phyloP scores from a whole-genome alignment of 805 yeast species.

The Ogataea nonfermentans region DNA sequence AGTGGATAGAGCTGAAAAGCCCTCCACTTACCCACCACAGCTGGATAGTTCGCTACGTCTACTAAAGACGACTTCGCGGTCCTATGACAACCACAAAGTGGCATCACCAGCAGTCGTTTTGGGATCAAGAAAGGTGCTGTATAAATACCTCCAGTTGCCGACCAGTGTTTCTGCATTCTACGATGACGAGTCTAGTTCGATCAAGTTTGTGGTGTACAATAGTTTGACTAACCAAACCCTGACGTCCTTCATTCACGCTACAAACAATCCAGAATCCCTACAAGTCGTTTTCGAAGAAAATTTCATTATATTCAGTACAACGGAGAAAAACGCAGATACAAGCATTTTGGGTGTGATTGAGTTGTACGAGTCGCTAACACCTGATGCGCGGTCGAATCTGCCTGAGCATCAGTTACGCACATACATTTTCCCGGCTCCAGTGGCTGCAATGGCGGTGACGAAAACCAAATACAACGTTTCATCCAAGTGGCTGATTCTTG shows the following conservation, averaged over 20 bases:
- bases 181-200: conserved; percentile 24
- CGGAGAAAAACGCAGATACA: conserved; percentile 44
- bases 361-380: conserved; percentile 63
- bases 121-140: conserved; percentile 69
- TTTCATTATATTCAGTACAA: conserved; percentile 73
- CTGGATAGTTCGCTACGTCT: not conserved
- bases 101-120: conserved; percentile 68
- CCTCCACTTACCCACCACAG: conserved; percentile 7
- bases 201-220: conserved; percentile 60
- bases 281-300: conserved; percentile 72
- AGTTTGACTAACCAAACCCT: conserved; percentile 63
- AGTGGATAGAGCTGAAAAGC: conserved; percentile 9
- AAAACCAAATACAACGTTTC: conserved; percentile 66
- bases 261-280: conserved; percentile 34
- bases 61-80: conserved; percentile 28
- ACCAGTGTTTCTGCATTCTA: conserved; percentile 49
- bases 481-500: conserved; percentile 58
- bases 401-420: conserved; percentile 57
- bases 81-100: conserved; percentile 37
- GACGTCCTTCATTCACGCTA: conserved; percentile 38
- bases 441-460: conserved; percentile 52
- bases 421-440: conserved; percentile 56
- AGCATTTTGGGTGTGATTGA: conserved; percentile 70
- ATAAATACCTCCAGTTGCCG: conserved; percentile 81
- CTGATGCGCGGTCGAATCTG: conserved; percentile 43